Evolutionary conservation across 176 grass and related monocot species (phyloP).

Genomic region (Aegilops bicornis): DNA sequence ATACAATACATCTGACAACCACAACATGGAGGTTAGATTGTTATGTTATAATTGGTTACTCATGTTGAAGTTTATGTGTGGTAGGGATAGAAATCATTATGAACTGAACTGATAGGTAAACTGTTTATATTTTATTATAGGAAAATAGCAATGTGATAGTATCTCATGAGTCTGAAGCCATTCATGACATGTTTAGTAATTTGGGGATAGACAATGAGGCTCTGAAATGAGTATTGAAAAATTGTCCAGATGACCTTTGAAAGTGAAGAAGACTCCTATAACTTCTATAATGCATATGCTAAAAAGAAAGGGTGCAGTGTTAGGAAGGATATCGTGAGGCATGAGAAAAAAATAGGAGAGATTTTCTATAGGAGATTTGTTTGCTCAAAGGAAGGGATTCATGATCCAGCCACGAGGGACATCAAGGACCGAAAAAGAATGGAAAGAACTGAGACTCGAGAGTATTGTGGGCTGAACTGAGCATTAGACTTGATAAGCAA

Average conservation of each 20-base stretch:
- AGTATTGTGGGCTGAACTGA: too few species aligned
- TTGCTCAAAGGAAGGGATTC: background rate
- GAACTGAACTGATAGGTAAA: too few species aligned
- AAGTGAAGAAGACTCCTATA: background rate
- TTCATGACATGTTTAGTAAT: background rate
- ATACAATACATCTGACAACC: too few species aligned
- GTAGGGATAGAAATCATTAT: too few species aligned
- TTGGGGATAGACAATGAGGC: background rate
- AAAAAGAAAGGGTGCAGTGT: background rate
- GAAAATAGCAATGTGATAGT: too few species aligned
- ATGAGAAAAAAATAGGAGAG: background rate
- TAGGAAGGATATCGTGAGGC: background rate
- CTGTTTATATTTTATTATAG: too few species aligned
- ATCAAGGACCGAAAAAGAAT: background rate
- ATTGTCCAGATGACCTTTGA: background rate
- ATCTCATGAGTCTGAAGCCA: too few species aligned
- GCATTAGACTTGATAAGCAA: too few species aligned
- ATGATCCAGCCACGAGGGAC: background rate
- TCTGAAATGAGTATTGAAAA: background rate
- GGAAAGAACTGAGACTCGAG: background rate
- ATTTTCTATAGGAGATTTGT: background rate
- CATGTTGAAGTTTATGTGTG: too few species aligned
- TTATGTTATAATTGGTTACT: too few species aligned
- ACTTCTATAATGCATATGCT: background rate
- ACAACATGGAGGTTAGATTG: too few species aligned